Evolutionary conservation across 176 grass and related monocot species (phyloP).

Genomic region (Cenchrus americanus): DNA sequence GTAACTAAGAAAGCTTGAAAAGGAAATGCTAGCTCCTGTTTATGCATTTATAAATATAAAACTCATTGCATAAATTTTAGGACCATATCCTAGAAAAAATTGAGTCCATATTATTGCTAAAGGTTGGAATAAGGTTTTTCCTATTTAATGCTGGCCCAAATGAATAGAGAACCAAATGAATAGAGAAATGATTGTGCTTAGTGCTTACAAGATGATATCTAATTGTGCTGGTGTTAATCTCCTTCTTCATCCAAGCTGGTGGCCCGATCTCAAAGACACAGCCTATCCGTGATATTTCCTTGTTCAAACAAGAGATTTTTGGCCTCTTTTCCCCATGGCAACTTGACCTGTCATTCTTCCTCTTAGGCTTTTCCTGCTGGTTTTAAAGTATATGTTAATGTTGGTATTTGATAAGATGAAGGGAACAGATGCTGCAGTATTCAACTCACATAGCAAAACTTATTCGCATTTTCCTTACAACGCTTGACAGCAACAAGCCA

Average conservation of each 20-base stretch:
- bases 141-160: not conserved
- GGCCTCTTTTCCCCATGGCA: too few species aligned
- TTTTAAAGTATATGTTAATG: not conserved
- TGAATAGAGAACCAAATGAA: too few species aligned
- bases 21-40: not conserved
- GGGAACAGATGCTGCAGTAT: not conserved
- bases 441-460: not conserved
- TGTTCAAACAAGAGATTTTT: not conserved
- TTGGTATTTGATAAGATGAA: not conserved
- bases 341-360: not conserved
- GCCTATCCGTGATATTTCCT: not conserved
- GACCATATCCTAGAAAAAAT: not conserved
- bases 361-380: not conserved
- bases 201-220: not conserved
- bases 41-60: not conserved
- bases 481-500: slow-evolving; percentile 4
- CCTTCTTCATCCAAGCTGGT: not conserved
- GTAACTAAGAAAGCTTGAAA: not conserved
- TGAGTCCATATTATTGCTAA: not conserved
- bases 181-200: not conserved
- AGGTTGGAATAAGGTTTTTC: not conserved
- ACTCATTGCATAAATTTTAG: not conserved
- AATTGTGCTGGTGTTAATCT: not conserved
- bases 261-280: not conserved
- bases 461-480: not conserved